A percentile compares a stretch with the other conserved stretches of the same genome.
phyloP scores from a whole-genome alignment of 768 basidiomycete species.

The Podaxis sp. region DNA sequence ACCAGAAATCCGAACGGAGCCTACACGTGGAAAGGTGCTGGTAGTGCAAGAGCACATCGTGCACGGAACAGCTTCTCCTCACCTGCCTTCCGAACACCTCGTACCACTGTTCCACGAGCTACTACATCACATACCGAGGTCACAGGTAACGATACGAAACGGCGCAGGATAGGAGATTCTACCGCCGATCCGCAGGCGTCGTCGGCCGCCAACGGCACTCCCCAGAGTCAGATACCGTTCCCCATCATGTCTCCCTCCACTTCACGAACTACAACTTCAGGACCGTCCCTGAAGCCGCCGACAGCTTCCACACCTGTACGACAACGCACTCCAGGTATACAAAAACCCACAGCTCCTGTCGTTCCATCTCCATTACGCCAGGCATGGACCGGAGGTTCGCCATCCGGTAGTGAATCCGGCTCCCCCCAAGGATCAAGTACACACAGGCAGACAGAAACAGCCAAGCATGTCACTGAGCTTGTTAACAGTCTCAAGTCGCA shows the following conservation, averaged over 20 bases:
- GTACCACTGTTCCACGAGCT: constrained; percentile 37
- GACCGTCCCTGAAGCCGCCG: constrained; percentile 15
- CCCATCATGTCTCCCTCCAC: constrained; percentile 28
- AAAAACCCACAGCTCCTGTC: constrained; percentile 57
- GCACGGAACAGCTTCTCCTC: constrained; percentile 66
- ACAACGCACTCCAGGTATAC: constrained; percentile 35
- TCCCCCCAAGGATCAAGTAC: not conserved
- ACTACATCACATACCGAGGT: constrained; percentile 5
- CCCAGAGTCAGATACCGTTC: constrained; percentile 24
- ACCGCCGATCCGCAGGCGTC: constrained; percentile 25
- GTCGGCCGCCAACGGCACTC: constrained; percentile 15
- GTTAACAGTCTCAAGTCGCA: constrained; percentile 68
- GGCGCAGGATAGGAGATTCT: constrained; percentile 48
- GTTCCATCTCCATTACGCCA: constrained; percentile 74
- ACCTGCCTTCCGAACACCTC: constrained; percentile 63
- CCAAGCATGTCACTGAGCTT: constrained; percentile 63
- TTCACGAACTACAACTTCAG: constrained; percentile 21
- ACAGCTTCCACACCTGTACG: constrained; percentile 26
- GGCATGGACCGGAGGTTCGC: constrained; percentile 53
- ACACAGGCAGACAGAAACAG: constrained; percentile 57
- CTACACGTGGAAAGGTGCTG: constrained; percentile 73
- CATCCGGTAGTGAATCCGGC: constrained; percentile 6
- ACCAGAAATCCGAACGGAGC: constrained; percentile 70
- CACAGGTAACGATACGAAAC: constrained; percentile 45
- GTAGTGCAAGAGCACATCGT: constrained; percentile 53